phyloP scores from a whole-genome alignment of 179 eudicot species.

The Spergularia azorica region DNA sequence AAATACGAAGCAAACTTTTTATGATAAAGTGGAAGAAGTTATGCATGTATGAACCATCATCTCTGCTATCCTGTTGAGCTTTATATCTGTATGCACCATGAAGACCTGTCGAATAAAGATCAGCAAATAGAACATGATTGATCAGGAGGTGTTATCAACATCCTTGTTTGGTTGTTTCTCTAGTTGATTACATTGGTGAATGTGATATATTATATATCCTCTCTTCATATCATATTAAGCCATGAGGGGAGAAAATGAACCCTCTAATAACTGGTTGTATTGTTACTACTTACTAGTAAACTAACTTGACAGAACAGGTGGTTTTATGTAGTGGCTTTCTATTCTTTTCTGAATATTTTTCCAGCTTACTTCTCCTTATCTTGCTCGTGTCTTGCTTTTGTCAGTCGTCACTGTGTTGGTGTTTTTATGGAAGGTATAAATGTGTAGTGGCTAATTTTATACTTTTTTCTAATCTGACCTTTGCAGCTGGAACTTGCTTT shows the following conservation, averaged over 20 bases:
- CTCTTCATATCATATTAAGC: neutral
- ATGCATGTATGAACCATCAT: neutral
- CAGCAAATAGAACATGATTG: neutral
- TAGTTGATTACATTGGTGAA: neutral
- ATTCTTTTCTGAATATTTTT: neutral
- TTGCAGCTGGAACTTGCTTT: conserved; percentile 82
- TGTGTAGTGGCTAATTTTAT: neutral
- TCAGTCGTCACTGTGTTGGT: neutral
- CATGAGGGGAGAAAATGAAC: neutral
- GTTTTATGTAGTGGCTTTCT: neutral
- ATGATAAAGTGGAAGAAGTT: neutral
- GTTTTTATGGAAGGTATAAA: neutral
- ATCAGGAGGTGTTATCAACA: neutral
- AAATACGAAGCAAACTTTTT: no score
- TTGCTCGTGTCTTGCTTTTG: neutral
- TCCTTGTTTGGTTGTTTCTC: neutral
- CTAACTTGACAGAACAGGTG: neutral
- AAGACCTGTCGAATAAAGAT: neutral
- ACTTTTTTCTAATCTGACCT: conserved; percentile 20
- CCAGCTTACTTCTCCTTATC: no score
- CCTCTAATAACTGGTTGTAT: neutral
- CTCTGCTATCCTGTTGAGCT: neutral
- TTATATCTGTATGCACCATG: neutral
- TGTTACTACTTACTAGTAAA: neutral
- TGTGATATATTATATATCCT: neutral